Conservation (phyloP, 768 basidiomycete species). For the Leccinellum luteum region DNA sequence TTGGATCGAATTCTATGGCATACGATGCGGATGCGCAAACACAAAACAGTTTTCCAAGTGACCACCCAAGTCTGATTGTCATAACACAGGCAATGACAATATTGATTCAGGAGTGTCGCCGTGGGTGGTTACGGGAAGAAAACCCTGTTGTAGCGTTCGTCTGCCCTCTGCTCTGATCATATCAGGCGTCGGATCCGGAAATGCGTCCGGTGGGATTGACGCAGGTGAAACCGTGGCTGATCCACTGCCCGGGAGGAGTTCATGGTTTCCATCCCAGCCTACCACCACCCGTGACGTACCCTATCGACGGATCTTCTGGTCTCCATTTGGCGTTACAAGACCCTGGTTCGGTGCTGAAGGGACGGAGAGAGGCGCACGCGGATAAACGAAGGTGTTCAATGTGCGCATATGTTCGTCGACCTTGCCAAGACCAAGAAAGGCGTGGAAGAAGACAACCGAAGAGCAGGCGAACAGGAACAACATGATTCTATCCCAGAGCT, state of each 20-base stretch:
- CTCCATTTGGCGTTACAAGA: neutral
- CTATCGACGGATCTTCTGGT: neutral
- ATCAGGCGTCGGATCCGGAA: constrained; percentile 21
- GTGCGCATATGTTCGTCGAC: neutral
- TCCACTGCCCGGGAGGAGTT: constrained; percentile 8
- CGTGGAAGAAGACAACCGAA: constrained; percentile 24
- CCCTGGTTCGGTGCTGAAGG: neutral
- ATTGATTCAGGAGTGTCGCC: neutral
- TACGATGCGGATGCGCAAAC: neutral
- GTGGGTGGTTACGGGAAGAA: neutral
- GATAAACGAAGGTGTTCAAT: neutral
- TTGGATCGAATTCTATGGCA: neutral
- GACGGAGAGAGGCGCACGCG: neutral
- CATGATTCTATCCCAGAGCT: constrained; percentile 22
- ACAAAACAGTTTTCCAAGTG: neutral
- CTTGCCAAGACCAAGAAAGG: constrained; percentile 24
- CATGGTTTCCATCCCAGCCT: constrained; percentile 23
- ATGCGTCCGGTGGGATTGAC: constrained; percentile 19
- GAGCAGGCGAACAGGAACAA: constrained; percentile 24
- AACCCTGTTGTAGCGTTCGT: neutral
- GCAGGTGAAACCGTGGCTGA: constrained; percentile 1
- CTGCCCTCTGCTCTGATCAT: neutral
- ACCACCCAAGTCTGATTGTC: neutral
- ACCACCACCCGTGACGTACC: constrained; percentile 6
- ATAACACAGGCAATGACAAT: neutral